Conservation (phyloP, 2,329 filamentous ascomycete genomes). For the Beauveria brongniartii region DNA sequence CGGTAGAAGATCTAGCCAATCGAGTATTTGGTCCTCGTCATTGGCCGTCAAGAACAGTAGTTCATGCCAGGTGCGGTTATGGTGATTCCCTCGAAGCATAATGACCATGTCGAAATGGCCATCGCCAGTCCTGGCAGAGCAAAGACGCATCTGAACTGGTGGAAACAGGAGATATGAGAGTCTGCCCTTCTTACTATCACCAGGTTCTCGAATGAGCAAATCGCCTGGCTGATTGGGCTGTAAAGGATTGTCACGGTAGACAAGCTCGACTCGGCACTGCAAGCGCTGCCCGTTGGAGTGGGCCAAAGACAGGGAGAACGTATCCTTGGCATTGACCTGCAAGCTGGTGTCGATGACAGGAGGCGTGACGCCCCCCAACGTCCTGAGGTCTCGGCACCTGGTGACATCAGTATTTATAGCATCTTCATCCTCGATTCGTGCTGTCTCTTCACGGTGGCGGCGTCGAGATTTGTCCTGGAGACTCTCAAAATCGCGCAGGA, state of each 20-base stretch:
- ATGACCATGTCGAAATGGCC: slow-evolving; percentile 64
- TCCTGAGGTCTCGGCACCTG: slow-evolving; percentile 70
- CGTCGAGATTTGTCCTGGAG: slow-evolving; percentile 71
- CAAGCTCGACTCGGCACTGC: slow-evolving; percentile 79
- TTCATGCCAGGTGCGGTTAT: slow-evolving; percentile 71
- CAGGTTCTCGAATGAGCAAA: slow-evolving; percentile 87
- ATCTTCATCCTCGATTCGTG: slow-evolving; percentile 73
- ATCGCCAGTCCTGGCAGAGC: slow-evolving; percentile 76
- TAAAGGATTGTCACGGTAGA: slow-evolving; percentile 73
- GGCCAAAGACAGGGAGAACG: slow-evolving; percentile 74
- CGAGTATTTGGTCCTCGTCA: slow-evolving; percentile 66
- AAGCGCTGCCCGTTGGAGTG: slow-evolving; percentile 89
- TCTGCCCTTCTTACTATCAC: slow-evolving; percentile 57
- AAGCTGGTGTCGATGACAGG: slow-evolving; percentile 67
- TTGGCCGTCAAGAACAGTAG: slow-evolving; percentile 69
- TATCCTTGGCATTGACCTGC: slow-evolving; percentile 82
- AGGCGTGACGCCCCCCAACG: slow-evolving; percentile 60
- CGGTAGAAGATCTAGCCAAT: slow-evolving; percentile 80
- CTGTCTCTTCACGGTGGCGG: slow-evolving; percentile 54
- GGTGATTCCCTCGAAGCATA: slow-evolving; percentile 70
- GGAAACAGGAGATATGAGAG: slow-evolving; percentile 80
- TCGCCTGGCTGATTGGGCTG: slow-evolving; percentile 64
- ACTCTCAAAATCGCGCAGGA: slow-evolving; percentile 51
- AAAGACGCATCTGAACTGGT: slow-evolving; percentile 63
- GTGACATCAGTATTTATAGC: slow-evolving; percentile 76